Evolutionary conservation across 2,329 filamentous ascomycete species (phyloP).

Genomic region (Cladosporium sp.): DNA sequence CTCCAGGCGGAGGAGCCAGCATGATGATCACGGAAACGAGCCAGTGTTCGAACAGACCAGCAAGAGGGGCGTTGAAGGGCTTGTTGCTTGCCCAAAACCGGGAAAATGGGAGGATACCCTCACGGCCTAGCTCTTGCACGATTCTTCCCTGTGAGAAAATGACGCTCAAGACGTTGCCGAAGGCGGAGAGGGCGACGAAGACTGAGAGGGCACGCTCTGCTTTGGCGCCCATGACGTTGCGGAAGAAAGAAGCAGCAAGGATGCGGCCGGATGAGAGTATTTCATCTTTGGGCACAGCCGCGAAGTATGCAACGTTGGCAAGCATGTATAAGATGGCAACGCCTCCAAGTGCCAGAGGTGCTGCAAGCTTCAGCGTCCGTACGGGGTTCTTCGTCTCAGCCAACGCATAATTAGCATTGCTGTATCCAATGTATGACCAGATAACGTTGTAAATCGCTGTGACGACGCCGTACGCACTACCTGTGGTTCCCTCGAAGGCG

Average conservation of each 20-base stretch:
- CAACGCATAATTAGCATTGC: conserved; percentile 61
- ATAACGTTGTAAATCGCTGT: conserved; percentile 67
- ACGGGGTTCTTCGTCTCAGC: conserved; percentile 62
- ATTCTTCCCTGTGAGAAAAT: conserved; percentile 64
- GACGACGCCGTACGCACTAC: conserved; percentile 61
- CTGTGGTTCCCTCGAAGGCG: conserved; percentile 60
- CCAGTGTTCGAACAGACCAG: conserved; percentile 59
- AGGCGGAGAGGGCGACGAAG: conserved; percentile 61
- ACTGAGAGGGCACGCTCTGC: conserved; percentile 57
- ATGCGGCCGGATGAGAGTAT: conserved; percentile 49
- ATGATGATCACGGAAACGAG: conserved; percentile 59
- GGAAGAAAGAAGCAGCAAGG: conserved; percentile 53
- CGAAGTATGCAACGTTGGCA: conserved; percentile 58
- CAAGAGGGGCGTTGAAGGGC: conserved; percentile 57
- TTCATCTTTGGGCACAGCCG: conserved; percentile 52
- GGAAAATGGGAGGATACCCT: conserved; percentile 60
- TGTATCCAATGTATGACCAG: conserved; percentile 63
- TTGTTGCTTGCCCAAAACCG: conserved; percentile 58
- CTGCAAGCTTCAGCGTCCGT: conserved; percentile 59
- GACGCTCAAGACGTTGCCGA: conserved; percentile 61
- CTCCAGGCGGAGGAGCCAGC: conserved; percentile 59
- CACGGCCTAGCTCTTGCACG: conserved; percentile 60
- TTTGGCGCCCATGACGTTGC: conserved; percentile 45
- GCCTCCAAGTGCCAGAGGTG: conserved; percentile 52
- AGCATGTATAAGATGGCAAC: conserved; percentile 60